Base-by-base conservation (phyloP, 306 rosid genomes). In the Dryas octopetala region DNA sequence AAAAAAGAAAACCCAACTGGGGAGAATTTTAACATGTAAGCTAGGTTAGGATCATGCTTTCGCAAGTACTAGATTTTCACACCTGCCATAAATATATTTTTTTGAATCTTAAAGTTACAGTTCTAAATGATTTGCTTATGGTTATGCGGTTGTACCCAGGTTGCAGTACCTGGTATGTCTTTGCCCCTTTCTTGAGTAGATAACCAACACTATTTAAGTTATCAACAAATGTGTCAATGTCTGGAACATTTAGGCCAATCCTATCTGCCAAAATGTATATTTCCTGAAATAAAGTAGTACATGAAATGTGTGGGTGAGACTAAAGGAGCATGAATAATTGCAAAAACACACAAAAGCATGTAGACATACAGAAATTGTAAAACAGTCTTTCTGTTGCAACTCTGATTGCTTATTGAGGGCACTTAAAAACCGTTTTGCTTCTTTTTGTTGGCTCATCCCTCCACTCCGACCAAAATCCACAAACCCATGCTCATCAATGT, bases 401-500 rank as follows among this genome's bases (percentile, higher is more conserved):
- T 95, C 98, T 26, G 98, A 91, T 77, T 90, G 96, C 84, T 90
- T 90, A 78, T 91, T 91, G 71, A 95, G 98, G 62, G 96, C 97
- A 78, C 93, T 88, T 65, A 92, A 78, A 83, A 92, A 95, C 80
- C 97, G 86, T 74, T 95, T 95, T 53, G 97, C 97, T 78, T 91
- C 98, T 84, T 95, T 95, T 79, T 90, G 98, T 83, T 86, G 97
- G 83, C 98, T 95, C 97, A 95, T 95, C 32, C 98, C 98, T 62
- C 98, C 97, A 74, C 98, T 90, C 66, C 97, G 90, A 80, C 97
- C 98, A 75, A 95, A 95, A 80, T 91, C 97, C 78, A 95, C 89
- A 66, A 87, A 61, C n/a, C 98, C 98, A 69, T 91, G 95, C 79
- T 91, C 97, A 61, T 95, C 97, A 65, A 90, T 91, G 61, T 89